phyloP scores from a whole-genome alignment of 306 rosid genomes.

The Inga laurina region DNA sequence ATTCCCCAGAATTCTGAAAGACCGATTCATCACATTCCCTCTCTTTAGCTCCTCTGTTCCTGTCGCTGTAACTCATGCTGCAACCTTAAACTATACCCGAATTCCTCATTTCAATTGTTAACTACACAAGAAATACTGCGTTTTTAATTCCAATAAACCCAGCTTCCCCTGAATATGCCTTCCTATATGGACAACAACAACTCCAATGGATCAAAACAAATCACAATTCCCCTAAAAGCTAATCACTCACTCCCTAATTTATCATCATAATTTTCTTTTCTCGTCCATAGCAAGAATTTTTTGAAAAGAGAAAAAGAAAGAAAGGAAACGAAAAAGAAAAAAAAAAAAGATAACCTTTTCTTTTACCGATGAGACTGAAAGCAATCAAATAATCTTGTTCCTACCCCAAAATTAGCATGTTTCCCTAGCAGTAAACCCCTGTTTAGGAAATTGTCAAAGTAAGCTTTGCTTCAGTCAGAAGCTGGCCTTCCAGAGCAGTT shows the following conservation, averaged over 20 bases:
- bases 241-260: slow-evolving; percentile 34
- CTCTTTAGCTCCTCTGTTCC: slow-evolving; percentile 49
- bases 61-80: slow-evolving; percentile 73
- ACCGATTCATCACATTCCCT: slow-evolving; percentile 33
- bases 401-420: slow-evolving; percentile 18
- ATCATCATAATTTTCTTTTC: slow-evolving; percentile 27
- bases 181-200: slow-evolving; percentile 32
- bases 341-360: not conserved
- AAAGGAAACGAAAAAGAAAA: not conserved
- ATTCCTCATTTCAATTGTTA: slow-evolving; percentile 46
- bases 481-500: slow-evolving; percentile 45
- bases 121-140: slow-evolving; percentile 20
- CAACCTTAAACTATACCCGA: slow-evolving; percentile 60
- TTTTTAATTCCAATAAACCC: slow-evolving; percentile 35
- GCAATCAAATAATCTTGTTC: slow-evolving; percentile 2
- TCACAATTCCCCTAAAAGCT: slow-evolving; percentile 31
- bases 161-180: slow-evolving; percentile 29
- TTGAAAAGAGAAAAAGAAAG: not conserved
- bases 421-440: slow-evolving; percentile 9
- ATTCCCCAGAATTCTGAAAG: slow-evolving; percentile 37
- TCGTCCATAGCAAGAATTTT: not conserved
- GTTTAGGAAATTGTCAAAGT: slow-evolving; percentile 33
- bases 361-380: slow-evolving; percentile 23
- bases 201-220: slow-evolving; percentile 27
- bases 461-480: slow-evolving; percentile 63